phyloP scores from a whole-genome alignment of 2,329 filamentous ascomycete species.

The Penicillium sp. region DNA sequence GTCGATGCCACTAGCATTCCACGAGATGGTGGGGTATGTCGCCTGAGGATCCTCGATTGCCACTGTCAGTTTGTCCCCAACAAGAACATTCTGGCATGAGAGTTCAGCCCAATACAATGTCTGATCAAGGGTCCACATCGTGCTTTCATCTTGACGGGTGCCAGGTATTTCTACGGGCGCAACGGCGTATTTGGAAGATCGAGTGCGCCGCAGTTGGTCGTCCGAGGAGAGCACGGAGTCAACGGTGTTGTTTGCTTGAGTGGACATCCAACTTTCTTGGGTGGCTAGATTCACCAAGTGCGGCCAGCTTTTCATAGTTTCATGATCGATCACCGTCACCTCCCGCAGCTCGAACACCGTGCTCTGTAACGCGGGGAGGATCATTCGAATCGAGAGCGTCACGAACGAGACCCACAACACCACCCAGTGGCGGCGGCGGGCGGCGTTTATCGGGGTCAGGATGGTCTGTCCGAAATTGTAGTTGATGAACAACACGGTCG shows the following conservation, averaged over 20 bases:
- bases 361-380: conserved; percentile 36
- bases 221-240: conserved; percentile 24
- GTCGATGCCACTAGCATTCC: conserved; percentile 31
- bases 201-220: conserved; percentile 23
- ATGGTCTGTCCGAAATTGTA: conserved; percentile 41
- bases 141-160: conserved; percentile 22
- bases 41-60: conserved; percentile 20
- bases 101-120: conserved; percentile 36
- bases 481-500: conserved; percentile 37
- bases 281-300: conserved; percentile 27
- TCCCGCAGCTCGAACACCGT: conserved; percentile 34
- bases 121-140: conserved; percentile 36
- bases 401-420: conserved; percentile 35
- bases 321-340: conserved; percentile 23
- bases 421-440: conserved; percentile 34
- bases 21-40: conserved; percentile 23
- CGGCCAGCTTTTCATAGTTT: conserved; percentile 32
- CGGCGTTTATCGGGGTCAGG: conserved; percentile 34
- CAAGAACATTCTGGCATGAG: conserved; percentile 24
- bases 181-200: conserved; percentile 32
- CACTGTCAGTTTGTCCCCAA: conserved; percentile 24
- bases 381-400: conserved; percentile 35
- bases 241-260: conserved; percentile 27
- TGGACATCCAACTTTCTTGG: conserved; percentile 34
- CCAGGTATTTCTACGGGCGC: conserved; percentile 35